These are phyloP conservation scores for Backusella morwellensis DNA, from an alignment of 192 early-diverging fungal species.

Conservation along the genomic window DNA sequence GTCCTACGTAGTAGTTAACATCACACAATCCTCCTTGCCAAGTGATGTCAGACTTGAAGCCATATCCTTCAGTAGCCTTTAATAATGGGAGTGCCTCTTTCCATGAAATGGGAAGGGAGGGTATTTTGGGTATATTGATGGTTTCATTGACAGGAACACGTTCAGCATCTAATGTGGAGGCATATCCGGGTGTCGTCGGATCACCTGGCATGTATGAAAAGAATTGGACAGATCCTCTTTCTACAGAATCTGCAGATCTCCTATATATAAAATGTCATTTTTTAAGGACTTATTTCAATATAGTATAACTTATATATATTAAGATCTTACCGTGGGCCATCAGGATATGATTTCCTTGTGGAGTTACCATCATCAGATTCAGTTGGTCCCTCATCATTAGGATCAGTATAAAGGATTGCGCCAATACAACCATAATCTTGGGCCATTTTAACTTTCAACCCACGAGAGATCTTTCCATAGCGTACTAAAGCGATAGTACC, in stretches of 20 bases:
- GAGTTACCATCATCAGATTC: not conserved
- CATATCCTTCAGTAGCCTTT: slow-evolving; percentile 44
- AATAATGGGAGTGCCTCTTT: slow-evolving; percentile 56
- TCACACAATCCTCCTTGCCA: slow-evolving; percentile 57
- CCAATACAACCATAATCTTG: slow-evolving; percentile 53
- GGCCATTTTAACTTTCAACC: slow-evolving; percentile 55
- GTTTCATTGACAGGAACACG: slow-evolving; percentile 41
- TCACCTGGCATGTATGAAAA: slow-evolving; percentile 51
- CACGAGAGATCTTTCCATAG: slow-evolving; percentile 50
- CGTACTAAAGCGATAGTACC: slow-evolving; percentile 51
- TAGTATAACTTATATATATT: not conserved
- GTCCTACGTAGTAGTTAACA: slow-evolving; percentile 57
- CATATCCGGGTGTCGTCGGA: slow-evolving; percentile 57
- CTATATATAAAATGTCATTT: slow-evolving; percentile 24
- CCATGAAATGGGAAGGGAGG: slow-evolving; percentile 64
- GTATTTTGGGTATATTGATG: slow-evolving; percentile 49
- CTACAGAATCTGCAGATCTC: slow-evolving; percentile 24
- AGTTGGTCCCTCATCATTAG: slow-evolving; percentile 54
- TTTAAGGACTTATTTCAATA: not conserved
- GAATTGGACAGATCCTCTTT: slow-evolving; percentile 53
- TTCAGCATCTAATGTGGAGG: slow-evolving; percentile 32
- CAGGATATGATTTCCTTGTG: slow-evolving; percentile 48
- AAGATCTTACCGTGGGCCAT: slow-evolving; percentile 47
- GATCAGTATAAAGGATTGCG: slow-evolving; percentile 62
- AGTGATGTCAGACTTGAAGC: slow-evolving; percentile 25